Percentiles rank a stretch among this genome's conserved stretches.
phyloP scores from a whole-genome alignment of 2,329 filamentous ascomycete species.

The Neonectria ditissima region DNA sequence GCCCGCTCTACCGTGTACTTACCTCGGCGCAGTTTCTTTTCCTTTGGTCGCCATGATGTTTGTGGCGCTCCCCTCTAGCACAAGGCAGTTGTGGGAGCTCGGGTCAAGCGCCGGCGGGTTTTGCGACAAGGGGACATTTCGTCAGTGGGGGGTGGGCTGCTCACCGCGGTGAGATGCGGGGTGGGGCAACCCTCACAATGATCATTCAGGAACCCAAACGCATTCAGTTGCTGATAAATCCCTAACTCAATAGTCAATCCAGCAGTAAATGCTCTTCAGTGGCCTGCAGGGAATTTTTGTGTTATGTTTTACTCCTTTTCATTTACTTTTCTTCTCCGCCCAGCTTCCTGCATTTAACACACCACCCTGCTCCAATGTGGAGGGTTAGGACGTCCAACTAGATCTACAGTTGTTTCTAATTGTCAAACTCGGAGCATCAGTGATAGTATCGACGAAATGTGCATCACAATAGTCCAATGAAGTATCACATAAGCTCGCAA shows the following conservation, averaged over 20 bases:
- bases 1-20: constrained; percentile 25
- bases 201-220: too few relatives aligned
- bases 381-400: too few relatives aligned
- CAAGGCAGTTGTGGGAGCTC: constrained; percentile 41
- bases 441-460: too few relatives aligned
- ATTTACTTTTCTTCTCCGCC: too few relatives aligned
- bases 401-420: too few relatives aligned
- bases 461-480: too few relatives aligned
- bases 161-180: constrained; percentile 46
- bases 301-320: neutral
- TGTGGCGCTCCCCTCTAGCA: constrained; percentile 35
- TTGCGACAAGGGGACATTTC: constrained; percentile 48
- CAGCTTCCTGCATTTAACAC: too few relatives aligned
- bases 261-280: neutral
- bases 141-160: constrained; percentile 44
- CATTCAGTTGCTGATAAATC: too few relatives aligned
- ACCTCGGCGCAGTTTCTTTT: constrained; percentile 53
- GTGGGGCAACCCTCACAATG: constrained; percentile 40
- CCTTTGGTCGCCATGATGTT: constrained; percentile 56
- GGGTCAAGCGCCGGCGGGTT: constrained; percentile 39
- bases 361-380: too few relatives aligned
- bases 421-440: too few relatives aligned
- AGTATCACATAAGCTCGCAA: too few relatives aligned
- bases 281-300: neutral
- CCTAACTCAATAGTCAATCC: neutral